Percentiles rank a stretch among this genome's conserved stretches.
phyloP scores from a whole-genome alignment of 2,329 filamentous ascomycete species.

The Malbranchea zuffiana region DNA sequence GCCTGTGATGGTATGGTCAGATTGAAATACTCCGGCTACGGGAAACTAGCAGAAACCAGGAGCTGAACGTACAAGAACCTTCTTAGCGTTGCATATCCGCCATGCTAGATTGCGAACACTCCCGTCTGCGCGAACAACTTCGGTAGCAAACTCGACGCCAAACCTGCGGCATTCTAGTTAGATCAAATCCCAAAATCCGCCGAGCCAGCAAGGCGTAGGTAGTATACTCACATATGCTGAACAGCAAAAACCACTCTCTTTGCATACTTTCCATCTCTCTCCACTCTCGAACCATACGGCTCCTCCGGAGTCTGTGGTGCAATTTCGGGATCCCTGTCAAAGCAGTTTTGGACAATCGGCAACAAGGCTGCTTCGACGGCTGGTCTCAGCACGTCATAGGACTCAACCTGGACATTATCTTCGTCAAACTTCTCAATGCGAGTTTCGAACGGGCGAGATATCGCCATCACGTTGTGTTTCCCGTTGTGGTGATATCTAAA shows the following conservation, averaged over 20 bases:
- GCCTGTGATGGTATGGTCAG: no score
- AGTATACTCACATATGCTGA: slow-evolving; percentile 63
- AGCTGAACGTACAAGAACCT: slow-evolving; percentile 62
- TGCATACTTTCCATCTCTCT: slow-evolving; percentile 79
- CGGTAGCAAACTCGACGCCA: slow-evolving; percentile 86
- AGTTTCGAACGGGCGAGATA: slow-evolving; percentile 88
- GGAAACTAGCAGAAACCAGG: not conserved
- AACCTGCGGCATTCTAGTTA: slow-evolving; percentile 43
- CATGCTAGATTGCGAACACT: slow-evolving; percentile 83
- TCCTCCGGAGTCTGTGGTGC: slow-evolving; percentile 72
- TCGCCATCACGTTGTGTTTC: slow-evolving; percentile 84
- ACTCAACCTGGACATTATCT: slow-evolving; percentile 51
- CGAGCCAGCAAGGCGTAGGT: slow-evolving; percentile 1
- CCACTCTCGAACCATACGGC: slow-evolving; percentile 71
- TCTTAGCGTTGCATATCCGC: slow-evolving; percentile 92
- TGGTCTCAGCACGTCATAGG: slow-evolving; percentile 51
- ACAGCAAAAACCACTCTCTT: slow-evolving; percentile 88
- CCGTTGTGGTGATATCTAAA: slow-evolving; percentile 94
- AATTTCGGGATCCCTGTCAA: slow-evolving; percentile 83
- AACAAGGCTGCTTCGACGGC: slow-evolving; percentile 69
- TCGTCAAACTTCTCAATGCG: slow-evolving; percentile 72
- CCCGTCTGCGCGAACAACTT: slow-evolving; percentile 84
- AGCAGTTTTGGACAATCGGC: slow-evolving; percentile 78
- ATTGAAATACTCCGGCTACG: no score
- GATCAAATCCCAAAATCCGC: slow-evolving; percentile 5